A percentile compares a stretch with the other conserved stretches of the same genome.
Conservation (phyloP, 1,284 basidiomycete genomes). For the Crocinoboletus sp. region DNA sequence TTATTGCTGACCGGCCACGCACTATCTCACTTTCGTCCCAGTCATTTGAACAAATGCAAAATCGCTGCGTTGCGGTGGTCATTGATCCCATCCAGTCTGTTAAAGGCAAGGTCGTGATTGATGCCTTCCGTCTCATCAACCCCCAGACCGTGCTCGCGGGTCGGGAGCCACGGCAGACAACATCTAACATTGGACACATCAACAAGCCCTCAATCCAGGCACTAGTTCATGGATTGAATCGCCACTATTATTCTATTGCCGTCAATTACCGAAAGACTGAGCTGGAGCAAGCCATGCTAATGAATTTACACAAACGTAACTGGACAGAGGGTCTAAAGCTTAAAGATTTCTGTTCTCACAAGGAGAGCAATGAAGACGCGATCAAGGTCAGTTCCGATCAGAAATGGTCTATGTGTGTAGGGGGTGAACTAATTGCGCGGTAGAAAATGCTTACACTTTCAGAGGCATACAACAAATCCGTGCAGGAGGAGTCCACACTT, state of each 20-base stretch:
- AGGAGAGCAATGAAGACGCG: slow-evolving; percentile 82
- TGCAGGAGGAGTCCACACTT: slow-evolving; percentile 92
- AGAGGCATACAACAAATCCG: slow-evolving; percentile 92
- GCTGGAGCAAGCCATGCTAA: slow-evolving; percentile 95
- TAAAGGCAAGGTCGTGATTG: slow-evolving; percentile 98
- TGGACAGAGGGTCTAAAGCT: slow-evolving; percentile 96
- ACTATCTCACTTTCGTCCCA: slow-evolving; percentile 33
- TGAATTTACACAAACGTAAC: slow-evolving; percentile 96
- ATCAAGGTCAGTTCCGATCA: slow-evolving; percentile 67
- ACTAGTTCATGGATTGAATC: slow-evolving; percentile 91
- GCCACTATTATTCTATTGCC: slow-evolving; percentile 95
- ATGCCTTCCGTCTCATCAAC: slow-evolving; percentile 96
- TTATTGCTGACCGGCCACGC: slow-evolving; percentile 6
- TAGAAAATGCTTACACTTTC: slow-evolving; percentile 92
- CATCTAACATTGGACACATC: slow-evolving; percentile 97
- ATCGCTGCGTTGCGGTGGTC: slow-evolving; percentile 95
- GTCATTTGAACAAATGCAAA: slow-evolving; percentile 97
- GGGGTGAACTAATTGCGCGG: slow-evolving; percentile 16
- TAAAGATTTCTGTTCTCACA: slow-evolving; percentile 83
- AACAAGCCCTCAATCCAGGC: slow-evolving; percentile 99
- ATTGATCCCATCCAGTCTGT: slow-evolving; percentile 99
- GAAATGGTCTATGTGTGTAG: slow-evolving; percentile 2
- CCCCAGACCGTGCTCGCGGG: slow-evolving; percentile 84
- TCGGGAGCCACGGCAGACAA: slow-evolving; percentile 95
- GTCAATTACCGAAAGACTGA: slow-evolving; percentile 98